Evolutionary conservation across 371 early-diverging fungal genomes (phyloP), one percentile per base, ranked within the genome.

Genomic region (Zopfochytrium polystomum): DNA sequence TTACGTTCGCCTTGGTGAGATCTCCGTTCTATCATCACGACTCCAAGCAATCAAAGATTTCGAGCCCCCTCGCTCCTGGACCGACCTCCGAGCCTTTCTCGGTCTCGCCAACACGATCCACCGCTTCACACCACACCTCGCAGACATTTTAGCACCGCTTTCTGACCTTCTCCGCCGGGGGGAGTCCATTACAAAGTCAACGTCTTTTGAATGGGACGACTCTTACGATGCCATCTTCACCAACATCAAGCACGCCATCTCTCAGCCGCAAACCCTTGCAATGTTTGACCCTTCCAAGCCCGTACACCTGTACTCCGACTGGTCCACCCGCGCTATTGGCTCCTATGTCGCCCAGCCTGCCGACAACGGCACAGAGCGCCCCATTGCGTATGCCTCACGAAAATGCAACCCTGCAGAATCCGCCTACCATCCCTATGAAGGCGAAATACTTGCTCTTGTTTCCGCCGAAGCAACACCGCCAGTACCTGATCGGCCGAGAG

Each of bases 81-180:
- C 62, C 2, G 68, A 83, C 9, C 42, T 87, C 0, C 71, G 71
- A 49, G 55, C 51, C 1, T 83, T 86, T 62, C 62, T 83, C 0
- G 85, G 87, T 0, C 63, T 80, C 22, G 60, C 72, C 5, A 80
- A 79, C 22, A 85, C 69, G 59, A 81, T 82, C 66, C 68, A 73
- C 0, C 62, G 75, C 2, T 85, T 82, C 50, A 78, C 85, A 5
- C 31, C 46, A 2, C 31, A 72, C 22, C 82, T 68, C 55, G 62
- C 77, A 7, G 30, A 62, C 4, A 63, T 79, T 6, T 77, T 73
- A 2, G 26, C 63, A 0, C 82, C 83, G 0, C 49, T 81, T 0
- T 78, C 73, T 0, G 58, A 68, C 31, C 60, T 82, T 1, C 65
- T 78, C 38, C 38, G 38, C 18, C 38, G 38, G 7, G 38, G 38